Base-by-base conservation (phyloP, 2,329 filamentous ascomycete species). In the Diaporthe aspalathi region DNA sequence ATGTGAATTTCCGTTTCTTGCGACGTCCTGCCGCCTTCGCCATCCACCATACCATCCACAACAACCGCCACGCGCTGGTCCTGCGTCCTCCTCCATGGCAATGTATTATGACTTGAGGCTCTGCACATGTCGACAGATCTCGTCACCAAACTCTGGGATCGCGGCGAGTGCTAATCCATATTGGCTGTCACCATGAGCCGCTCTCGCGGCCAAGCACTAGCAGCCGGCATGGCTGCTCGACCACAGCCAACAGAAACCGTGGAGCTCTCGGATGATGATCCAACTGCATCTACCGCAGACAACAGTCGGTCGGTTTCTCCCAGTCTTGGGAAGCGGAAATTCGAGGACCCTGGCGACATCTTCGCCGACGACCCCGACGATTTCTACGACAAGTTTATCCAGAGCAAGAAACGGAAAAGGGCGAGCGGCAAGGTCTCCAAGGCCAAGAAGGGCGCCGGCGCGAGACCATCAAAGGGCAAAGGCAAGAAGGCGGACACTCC, bases 311-410 rank as follows among this genome's bases (percentile, higher is more conserved):
- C 27, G 3, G 32, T 45, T 14, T 27, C 38, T 5, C 43, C 60
- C 11, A n/a, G n/a, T 24, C 17, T 27, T 43, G 22, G 69, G 24
- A 73, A 69, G 16, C 68, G 57, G 8, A 69, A 71, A 17, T 54
- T 17, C 20, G 52, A 73, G 29, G 72, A 73, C 16, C 24, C 50
- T 16, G 65, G 68, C 27, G 72, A 68, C 24, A 24, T 68, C 45
- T 73, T 70, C 54, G 72, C 69, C 16, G 89, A 90, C 70, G 89
- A 91, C 45, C 89, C 89, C 1, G 87, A 88, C 32, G 84, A 85
- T 27, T 85, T 86, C 9, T 93, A 93, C 74, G 82, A 88, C 50
- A 85, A 86, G n/a, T 91, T 90, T 11, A 40, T 65, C 22, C 57
- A 71, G 38, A 71, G 69, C 78, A 92, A 91, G 77, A 88, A 89